Evolutionary conservation across 139 green algal species (phyloP), one percentile per base, ranked within the genome.

Genomic region (Nannochloris sp.): DNA sequence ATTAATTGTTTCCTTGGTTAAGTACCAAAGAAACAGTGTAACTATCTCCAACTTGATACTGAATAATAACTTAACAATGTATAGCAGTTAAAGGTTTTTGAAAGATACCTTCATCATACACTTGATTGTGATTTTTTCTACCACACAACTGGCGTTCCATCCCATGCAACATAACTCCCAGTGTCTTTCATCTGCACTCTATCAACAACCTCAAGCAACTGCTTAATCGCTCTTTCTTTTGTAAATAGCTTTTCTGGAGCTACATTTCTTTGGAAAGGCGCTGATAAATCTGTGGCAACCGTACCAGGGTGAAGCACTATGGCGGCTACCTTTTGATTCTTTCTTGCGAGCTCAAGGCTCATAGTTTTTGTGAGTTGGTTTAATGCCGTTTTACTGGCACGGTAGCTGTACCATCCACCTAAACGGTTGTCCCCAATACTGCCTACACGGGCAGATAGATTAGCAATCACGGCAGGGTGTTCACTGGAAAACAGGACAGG

Each of bases 351-450:
- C 68, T 95, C 87, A 25, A 95, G 38, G 2, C 71, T 39, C 68
- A 85, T 71, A n/a, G 62, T 84, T 57, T 86, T 86, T 31, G 70
- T 88, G 36, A 95, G 71, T 71, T 93, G 84, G 61, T 96, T 96
- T 33, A 95, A 77, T 0, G 88, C 89, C 2, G 82, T 69, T 68
- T 96, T 90, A 60, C 60, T 78, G 3, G 77, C 73, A 4, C 81
- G 63, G 72, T 95, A 95, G 2, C 73, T 83, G 78, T 95, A 87
- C 90, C 90, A 96, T 15, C 90, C 90, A 1, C 90, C 90, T 30
- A 87, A 38, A 12, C 54, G 29, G 54, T 89, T 87, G 79, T 95
- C 89, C 2, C 57, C 42, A 4, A 96, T 89, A 60, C 60, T 82
- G 29, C 83, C 80, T 13, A 95, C 87, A 2, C 88, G 67, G 2